Conservation (phyloP, 345 rosid species). For the Ailanthus altissimus region DNA sequence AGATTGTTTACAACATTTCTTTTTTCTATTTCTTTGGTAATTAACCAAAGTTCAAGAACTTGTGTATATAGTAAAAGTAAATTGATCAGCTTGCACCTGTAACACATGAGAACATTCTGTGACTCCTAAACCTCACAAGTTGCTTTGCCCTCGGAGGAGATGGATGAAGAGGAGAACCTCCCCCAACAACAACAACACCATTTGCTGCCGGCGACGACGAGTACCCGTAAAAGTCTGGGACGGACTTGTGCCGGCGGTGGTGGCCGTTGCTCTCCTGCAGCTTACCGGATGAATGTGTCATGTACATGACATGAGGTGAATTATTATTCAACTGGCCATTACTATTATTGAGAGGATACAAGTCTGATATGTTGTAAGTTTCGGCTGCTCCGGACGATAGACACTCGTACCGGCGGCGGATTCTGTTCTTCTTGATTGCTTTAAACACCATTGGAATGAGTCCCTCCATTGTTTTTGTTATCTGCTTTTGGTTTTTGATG, state of each 20-base stretch:
- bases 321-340: too few relatives aligned
- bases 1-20: too few relatives aligned
- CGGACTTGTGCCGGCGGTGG: slow-evolving; percentile 44
- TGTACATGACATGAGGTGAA: background rate
- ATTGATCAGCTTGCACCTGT: slow-evolving; percentile 34
- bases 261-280: slow-evolving; percentile 16
- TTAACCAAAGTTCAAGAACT: background rate
- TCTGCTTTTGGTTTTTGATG: background rate
- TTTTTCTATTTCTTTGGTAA: background rate
- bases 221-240: slow-evolving; percentile 42
- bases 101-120: slow-evolving; percentile 61
- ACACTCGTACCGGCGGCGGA: slow-evolving; percentile 67
- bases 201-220: background rate
- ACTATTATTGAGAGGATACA: too few relatives aligned
- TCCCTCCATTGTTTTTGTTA: slow-evolving; percentile 65
- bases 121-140: slow-evolving; percentile 63
- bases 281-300: slow-evolving; percentile 22
- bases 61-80: background rate
- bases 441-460: slow-evolving; percentile 66
- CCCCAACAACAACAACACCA: background rate
- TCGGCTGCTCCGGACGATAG: slow-evolving; percentile 55
- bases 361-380: slow-evolving; percentile 38
- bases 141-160: slow-evolving; percentile 28
- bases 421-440: slow-evolving; percentile 62
- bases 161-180: background rate